phyloP scores from a whole-genome alignment of 1,139 yeast species.

The Yamadazyma sp. region DNA sequence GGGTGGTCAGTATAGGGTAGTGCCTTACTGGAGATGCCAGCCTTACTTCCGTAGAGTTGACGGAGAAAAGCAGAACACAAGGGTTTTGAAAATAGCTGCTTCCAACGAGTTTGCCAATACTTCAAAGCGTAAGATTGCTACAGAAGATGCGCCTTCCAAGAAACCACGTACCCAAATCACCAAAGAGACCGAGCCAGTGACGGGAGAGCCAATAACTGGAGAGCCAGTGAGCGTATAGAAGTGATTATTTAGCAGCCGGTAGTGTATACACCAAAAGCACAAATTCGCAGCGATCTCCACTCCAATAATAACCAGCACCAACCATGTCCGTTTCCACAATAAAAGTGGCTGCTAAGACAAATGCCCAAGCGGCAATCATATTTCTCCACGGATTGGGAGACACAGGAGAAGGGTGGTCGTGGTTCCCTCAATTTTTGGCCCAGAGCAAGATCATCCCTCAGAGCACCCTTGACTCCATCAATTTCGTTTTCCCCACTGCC shows the following conservation, averaged over 20 bases:
- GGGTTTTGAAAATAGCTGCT: conserved; percentile 43
- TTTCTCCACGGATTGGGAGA: conserved; percentile 93
- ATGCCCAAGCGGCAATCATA: conserved; percentile 52
- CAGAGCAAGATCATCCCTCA: conserved; percentile 36
- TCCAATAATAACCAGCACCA: too few relatives aligned
- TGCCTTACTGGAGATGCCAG: conserved; percentile 98
- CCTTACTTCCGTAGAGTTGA: conserved; percentile 88
- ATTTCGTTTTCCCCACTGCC: conserved; percentile 87
- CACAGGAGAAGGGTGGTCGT: conserved; percentile 85
- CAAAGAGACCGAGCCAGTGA: too few relatives aligned
- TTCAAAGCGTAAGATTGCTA: conserved; percentile 7
- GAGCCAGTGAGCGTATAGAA: too few relatives aligned
- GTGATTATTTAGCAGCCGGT: too few relatives aligned
- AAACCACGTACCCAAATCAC: neutral
- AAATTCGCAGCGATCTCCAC: neutral
- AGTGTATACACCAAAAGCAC: neutral
- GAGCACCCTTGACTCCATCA: conserved; percentile 55
- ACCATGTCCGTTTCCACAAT: conserved; percentile 21
- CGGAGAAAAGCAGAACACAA: conserved; percentile 54
- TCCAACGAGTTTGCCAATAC: conserved; percentile 15
- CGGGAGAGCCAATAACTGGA: too few relatives aligned
- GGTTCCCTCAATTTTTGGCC: conserved; percentile 55
- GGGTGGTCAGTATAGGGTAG: conserved; percentile 78
- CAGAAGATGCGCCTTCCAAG: conserved; percentile 1
- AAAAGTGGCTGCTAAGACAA: conserved; percentile 20